These are phyloP conservation scores for Scheffersomyces cryptocercus DNA, from an alignment of 1,139 yeast genomes.

Conservation along the genomic window DNA sequence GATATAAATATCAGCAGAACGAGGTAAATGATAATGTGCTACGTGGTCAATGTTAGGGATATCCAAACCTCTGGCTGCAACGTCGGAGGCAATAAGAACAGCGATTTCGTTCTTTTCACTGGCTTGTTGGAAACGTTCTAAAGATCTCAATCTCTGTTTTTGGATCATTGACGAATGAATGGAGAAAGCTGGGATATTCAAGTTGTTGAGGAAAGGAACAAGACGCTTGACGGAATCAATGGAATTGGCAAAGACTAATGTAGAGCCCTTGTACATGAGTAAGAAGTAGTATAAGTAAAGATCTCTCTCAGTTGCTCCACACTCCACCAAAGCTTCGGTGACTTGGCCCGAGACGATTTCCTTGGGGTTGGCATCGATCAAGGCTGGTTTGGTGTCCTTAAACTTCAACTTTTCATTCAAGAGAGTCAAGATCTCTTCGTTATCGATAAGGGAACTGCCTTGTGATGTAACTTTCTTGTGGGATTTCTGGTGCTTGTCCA, in stretches of 20 bases:
- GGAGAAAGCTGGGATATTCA: constrained; percentile 73
- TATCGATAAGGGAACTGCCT: constrained; percentile 43
- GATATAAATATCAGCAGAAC: constrained; percentile 91
- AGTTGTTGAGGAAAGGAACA: constrained; percentile 69
- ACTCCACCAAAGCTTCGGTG: constrained; percentile 86
- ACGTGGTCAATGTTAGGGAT: constrained; percentile 91
- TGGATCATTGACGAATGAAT: constrained; percentile 95
- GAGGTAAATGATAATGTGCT: constrained; percentile 91
- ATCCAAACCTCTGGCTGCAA: constrained; percentile 98
- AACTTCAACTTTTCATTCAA: constrained; percentile 61
- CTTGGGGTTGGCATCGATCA: constrained; percentile 86
- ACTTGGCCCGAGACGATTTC: constrained; percentile 75
- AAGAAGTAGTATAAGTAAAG: constrained; percentile 85
- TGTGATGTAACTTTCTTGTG: constrained; percentile 26
- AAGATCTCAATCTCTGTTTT: constrained; percentile 81
- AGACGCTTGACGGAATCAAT: constrained; percentile 90
- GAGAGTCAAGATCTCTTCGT: constrained; percentile 55
- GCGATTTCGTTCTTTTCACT: constrained; percentile 55
- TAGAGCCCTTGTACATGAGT: constrained; percentile 83
- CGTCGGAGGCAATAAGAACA: constrained; percentile 91
- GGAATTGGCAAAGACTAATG: constrained; percentile 90
- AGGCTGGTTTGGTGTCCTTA: constrained; percentile 56
- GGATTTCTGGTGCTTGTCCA: constrained; percentile 44
- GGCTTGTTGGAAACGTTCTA: constrained; percentile 70
- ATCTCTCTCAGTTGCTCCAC: constrained; percentile 90